phyloP scores from a whole-genome alignment of 306 rosid genomes.

The Coriaria nepalensis region DNA sequence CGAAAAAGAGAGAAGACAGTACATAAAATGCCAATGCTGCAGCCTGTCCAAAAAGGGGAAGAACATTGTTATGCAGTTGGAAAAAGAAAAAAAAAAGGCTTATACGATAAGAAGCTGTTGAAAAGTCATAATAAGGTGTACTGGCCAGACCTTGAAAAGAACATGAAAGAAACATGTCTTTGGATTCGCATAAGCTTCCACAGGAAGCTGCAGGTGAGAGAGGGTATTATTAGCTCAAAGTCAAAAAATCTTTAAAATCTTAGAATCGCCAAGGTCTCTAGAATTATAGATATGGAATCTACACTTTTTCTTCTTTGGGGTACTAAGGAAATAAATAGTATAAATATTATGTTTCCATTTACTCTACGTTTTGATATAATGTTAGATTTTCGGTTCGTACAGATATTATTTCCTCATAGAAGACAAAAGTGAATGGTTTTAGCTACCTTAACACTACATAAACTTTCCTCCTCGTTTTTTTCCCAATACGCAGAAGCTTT shows the following conservation, averaged over 20 bases:
- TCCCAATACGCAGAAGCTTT: too few relatives aligned
- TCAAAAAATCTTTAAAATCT: not conserved
- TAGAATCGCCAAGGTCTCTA: too few relatives aligned
- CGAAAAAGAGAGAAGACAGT: slow-evolving; percentile 70
- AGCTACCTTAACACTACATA: too few relatives aligned
- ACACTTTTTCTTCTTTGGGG: too few relatives aligned
- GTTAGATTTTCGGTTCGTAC: too few relatives aligned
- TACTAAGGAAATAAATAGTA: too few relatives aligned
- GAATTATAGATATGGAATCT: too few relatives aligned
- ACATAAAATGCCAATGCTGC: slow-evolving; percentile 90
- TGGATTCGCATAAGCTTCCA: slow-evolving; percentile 91
- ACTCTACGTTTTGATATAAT: too few relatives aligned
- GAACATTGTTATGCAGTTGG: slow-evolving; percentile 2
- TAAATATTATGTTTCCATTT: too few relatives aligned
- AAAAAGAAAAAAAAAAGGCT: slow-evolving; percentile 2
- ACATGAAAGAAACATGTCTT: slow-evolving; percentile 93
- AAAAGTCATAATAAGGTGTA: not conserved
- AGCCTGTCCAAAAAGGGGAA: slow-evolving; percentile 40
- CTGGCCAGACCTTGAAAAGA: slow-evolving; percentile 64
- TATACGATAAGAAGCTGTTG: not conserved
- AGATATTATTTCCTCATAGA: too few relatives aligned
- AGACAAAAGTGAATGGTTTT: too few relatives aligned
- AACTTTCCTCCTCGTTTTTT: too few relatives aligned
- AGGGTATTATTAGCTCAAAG: slow-evolving; percentile 9
- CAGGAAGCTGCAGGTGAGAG: slow-evolving; percentile 42